A percentile compares a stretch with the other conserved stretches of the same genome.
Conservation (phyloP, 2,329 filamentous ascomycete species). For the Amauroascus verrucosus region DNA sequence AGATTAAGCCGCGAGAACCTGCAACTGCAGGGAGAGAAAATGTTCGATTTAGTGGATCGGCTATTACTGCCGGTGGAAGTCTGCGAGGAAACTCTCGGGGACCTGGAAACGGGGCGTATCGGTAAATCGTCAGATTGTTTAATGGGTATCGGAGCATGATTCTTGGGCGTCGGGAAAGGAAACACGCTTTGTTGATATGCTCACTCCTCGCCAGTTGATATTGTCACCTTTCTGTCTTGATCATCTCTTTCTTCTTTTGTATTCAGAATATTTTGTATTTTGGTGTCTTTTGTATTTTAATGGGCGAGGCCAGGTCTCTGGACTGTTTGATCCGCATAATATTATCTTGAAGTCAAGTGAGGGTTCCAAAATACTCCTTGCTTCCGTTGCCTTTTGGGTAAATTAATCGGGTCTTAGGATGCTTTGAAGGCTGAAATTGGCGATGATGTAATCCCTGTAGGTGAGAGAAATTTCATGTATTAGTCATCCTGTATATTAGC, state of each 20-base stretch:
- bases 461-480: no score
- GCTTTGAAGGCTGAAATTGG: not conserved
- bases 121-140: slow-evolving; percentile 16
- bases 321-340: slow-evolving; percentile 1
- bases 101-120: slow-evolving; percentile 22
- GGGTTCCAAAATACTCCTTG: not conserved
- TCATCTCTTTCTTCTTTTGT: slow-evolving; percentile 6
- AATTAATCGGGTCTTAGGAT: no score
- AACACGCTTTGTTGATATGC: not conserved
- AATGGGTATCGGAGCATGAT: not conserved
- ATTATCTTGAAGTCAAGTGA: not conserved
- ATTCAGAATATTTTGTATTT: slow-evolving; percentile 5
- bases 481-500: no score
- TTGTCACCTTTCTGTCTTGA: not conserved
- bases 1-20: slow-evolving; percentile 32
- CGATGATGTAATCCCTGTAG: not conserved
- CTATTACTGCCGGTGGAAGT: slow-evolving; percentile 27
- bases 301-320: not conserved
- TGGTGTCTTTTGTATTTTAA: not conserved
- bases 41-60: slow-evolving; percentile 29
- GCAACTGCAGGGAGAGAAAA: slow-evolving; percentile 32
- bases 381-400: not conserved
- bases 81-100: slow-evolving; percentile 25
- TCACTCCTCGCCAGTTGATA: not conserved
- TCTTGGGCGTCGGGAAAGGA: not conserved